A percentile compares a stretch with the other conserved stretches of the same genome.
Conservation (phyloP, 179 eudicot species). For the Spinacia oleracea region DNA sequence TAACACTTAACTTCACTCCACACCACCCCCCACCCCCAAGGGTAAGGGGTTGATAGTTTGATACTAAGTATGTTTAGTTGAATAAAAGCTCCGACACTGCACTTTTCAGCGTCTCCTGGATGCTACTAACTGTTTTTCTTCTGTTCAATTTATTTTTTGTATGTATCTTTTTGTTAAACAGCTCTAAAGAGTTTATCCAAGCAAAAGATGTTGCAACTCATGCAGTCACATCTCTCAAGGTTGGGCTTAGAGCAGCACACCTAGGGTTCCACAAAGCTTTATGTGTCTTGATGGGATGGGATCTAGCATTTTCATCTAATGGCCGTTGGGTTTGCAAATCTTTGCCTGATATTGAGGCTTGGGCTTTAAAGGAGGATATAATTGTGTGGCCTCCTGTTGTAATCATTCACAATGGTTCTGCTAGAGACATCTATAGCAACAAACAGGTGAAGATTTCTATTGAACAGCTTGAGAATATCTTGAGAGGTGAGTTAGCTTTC, state of each 20-base stretch:
- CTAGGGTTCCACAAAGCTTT: slow-evolving; percentile 40
- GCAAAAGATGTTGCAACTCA: slow-evolving; percentile 34
- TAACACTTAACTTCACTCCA: no score
- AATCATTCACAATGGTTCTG: slow-evolving; percentile 25
- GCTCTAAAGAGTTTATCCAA: slow-evolving; percentile 30
- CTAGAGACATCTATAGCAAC: slow-evolving; percentile 10
- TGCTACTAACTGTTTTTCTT: neutral
- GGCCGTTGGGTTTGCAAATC: slow-evolving; percentile 29
- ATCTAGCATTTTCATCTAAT: slow-evolving; percentile 24
- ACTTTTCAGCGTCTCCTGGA: neutral
- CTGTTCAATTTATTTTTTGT: neutral
- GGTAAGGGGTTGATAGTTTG: neutral
- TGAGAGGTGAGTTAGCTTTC: slow-evolving; percentile 30
- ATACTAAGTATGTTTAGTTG: neutral
- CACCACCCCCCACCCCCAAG: no score
- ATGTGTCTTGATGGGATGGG: slow-evolving; percentile 46
- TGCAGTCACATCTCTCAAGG: slow-evolving; percentile 35
- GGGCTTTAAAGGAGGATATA: slow-evolving; percentile 31
- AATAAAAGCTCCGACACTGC: neutral
- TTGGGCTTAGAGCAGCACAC: slow-evolving; percentile 36
- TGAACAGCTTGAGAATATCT: slow-evolving; percentile 13
- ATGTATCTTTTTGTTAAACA: slow-evolving; percentile 16
- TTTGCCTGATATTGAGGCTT: slow-evolving; percentile 34
- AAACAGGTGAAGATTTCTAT: slow-evolving; percentile 21
- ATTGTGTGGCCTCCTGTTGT: slow-evolving; percentile 46